Evolutionary conservation across 345 rosid genomes (phyloP), one percentile per base, ranked within the genome.

Genomic region (Tarenaya hassleriana): DNA sequence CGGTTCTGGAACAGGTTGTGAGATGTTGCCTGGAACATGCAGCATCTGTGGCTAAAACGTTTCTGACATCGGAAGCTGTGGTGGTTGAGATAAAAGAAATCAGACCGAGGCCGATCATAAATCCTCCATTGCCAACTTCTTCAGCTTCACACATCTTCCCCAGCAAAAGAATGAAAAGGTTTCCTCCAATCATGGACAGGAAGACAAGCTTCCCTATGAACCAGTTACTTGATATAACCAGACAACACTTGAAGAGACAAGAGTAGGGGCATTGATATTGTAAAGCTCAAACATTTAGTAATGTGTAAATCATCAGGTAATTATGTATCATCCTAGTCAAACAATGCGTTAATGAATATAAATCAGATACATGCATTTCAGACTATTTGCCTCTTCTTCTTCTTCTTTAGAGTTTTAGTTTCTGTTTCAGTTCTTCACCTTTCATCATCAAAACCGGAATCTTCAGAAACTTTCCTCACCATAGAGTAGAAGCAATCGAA

Each of bases 21-120:
- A 76, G 96, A 74, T 91, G 92, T 61, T 91, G 92, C 64, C 54
- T 91, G 75, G 98, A 87, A 82, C 77, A 91, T 58, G 83, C 98
- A 29, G 76, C 96, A 52, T 82, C 95, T 5, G 96, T 86, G 53
- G 98, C 98, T 31, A 84, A 73, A 68, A 79, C 79, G 55, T 84
- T 87, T 61, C 74, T 86, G 48, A 84, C 79, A 41, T 75, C 86
- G 0, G 91, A 87, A 67, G 88, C 87, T 47, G 92, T 87, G 49
- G 81, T 91, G 32, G 88, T 91, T 15, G 84, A 84, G 50, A 73
- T 73, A 16, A 91, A 72, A 67, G 88, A 77, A 64, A 41, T 58
- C 53, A 59, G 41, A 58, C 78, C 81, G 0, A 67, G 63, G 12
- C 77, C 72, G 0, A 74, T 64, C 50, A 73, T 77, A 67, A 81